A percentile compares a stretch with the other conserved stretches of the same genome.
Evolutionary conservation across 805 yeast genomes (phyloP).

Genomic region (Schwanniomyces sp.): DNA sequence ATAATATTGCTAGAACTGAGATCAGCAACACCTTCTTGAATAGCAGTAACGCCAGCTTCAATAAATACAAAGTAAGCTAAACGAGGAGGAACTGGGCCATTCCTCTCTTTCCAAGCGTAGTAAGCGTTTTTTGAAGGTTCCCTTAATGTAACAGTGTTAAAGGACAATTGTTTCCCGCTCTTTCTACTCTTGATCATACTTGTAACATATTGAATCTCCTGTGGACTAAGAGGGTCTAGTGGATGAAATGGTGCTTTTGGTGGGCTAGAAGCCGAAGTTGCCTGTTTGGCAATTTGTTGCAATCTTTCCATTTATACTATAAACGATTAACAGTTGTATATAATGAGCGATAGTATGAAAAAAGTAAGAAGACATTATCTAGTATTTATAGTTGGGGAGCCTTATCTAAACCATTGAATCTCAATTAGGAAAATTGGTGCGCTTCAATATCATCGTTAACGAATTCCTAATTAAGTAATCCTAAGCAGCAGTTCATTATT

Average conservation of each 20-base stretch:
- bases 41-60: slow-evolving; percentile 57
- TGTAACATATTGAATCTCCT: slow-evolving; percentile 62
- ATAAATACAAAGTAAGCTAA: slow-evolving; percentile 65
- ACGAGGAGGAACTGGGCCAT: slow-evolving; percentile 65
- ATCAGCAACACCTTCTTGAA: slow-evolving; percentile 72
- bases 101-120: slow-evolving; percentile 63
- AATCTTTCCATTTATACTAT: slow-evolving; percentile 55
- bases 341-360: background rate
- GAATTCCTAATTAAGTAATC: slow-evolving; percentile 7
- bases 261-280: slow-evolving; percentile 53
- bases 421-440: slow-evolving; percentile 7
- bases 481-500: background rate
- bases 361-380: too few relatives aligned
- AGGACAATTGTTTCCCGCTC: slow-evolving; percentile 46
- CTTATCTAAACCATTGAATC: slow-evolving; percentile 3
- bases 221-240: slow-evolving; percentile 66
- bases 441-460: background rate
- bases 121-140: slow-evolving; percentile 69
- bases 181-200: slow-evolving; percentile 49
- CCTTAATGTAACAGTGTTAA: slow-evolving; percentile 68
- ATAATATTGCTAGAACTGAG: slow-evolving; percentile 48
- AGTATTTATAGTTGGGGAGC: too few relatives aligned
- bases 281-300: slow-evolving; percentile 61
- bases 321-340: background rate
- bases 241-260: slow-evolving; percentile 64